These are phyloP conservation scores for Lippia alba DNA, from an alignment of 305 asterid genomes.

Conservation along the genomic window DNA sequence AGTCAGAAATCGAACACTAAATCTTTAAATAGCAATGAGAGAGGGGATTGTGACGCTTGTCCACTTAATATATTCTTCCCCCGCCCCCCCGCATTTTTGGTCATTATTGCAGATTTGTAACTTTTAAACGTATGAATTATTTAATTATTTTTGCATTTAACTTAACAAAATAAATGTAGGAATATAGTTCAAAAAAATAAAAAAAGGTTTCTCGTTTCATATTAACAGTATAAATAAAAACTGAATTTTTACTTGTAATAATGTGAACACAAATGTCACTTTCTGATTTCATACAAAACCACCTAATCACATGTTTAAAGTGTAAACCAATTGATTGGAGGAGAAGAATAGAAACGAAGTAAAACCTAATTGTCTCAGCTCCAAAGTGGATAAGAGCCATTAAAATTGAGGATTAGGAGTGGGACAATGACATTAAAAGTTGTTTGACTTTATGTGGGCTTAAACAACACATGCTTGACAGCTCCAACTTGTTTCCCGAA, in stretches of 20 bases:
- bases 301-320: slow-evolving; percentile 28
- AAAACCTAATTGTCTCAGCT: not conserved
- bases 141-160: too few species aligned
- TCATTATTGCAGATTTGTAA: too few species aligned
- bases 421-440: slow-evolving; percentile 21
- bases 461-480: slow-evolving; percentile 36
- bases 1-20: too few species aligned
- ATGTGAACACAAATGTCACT: slow-evolving; percentile 9
- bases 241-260: not conserved
- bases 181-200: too few species aligned
- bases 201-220: too few species aligned
- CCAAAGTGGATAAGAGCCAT: not conserved
- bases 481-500: slow-evolving; percentile 24
- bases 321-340: not conserved
- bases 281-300: slow-evolving; percentile 13
- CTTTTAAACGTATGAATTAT: too few species aligned
- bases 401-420: slow-evolving; percentile 13
- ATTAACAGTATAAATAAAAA: too few species aligned
- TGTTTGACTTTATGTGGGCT: slow-evolving; percentile 40
- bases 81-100: too few species aligned
- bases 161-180: too few species aligned
- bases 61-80: too few species aligned
- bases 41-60: too few species aligned
- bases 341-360: not conserved
- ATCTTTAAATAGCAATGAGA: too few species aligned